Conservation (phyloP, 139 green algal genomes). For the Astrephomene gubernaculifera region DNA sequence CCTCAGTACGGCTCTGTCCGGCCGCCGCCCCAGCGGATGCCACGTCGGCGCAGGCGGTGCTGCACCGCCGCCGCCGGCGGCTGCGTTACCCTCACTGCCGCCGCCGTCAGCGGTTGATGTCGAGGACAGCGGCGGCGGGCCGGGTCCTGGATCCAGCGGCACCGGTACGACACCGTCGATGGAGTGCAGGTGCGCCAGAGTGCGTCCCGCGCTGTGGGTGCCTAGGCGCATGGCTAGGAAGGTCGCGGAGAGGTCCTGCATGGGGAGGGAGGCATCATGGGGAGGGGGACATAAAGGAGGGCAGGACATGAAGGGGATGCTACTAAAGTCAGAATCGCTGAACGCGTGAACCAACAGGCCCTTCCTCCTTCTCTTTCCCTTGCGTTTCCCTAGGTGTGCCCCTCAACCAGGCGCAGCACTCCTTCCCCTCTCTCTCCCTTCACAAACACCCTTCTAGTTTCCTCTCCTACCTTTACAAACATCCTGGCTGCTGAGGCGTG, state of each 20-base stretch:
- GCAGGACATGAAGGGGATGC: background rate
- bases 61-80: background rate
- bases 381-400: no score
- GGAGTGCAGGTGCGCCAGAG: conserved; percentile 3
- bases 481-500: conserved; percentile 24
- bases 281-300: background rate
- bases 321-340: no score
- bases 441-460: background rate
- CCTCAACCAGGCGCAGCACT: no score
- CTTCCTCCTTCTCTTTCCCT: no score
- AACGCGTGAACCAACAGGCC: no score
- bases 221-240: conserved; percentile 30
- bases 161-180: conserved; percentile 30
- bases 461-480: conserved; percentile 27
- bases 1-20: background rate
- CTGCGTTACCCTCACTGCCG: no score
- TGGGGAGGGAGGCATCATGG: background rate
- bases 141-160: background rate
- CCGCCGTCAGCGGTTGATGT: background rate
- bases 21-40: background rate
- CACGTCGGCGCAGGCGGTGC: background rate
- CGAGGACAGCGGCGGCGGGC: background rate
- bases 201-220: conserved; percentile 6
- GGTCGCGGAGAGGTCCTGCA: conserved; percentile 24
- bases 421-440: background rate